phyloP scores from a whole-genome alignment of 2,329 filamentous ascomycete genomes.

The Diaporthe sp. region DNA sequence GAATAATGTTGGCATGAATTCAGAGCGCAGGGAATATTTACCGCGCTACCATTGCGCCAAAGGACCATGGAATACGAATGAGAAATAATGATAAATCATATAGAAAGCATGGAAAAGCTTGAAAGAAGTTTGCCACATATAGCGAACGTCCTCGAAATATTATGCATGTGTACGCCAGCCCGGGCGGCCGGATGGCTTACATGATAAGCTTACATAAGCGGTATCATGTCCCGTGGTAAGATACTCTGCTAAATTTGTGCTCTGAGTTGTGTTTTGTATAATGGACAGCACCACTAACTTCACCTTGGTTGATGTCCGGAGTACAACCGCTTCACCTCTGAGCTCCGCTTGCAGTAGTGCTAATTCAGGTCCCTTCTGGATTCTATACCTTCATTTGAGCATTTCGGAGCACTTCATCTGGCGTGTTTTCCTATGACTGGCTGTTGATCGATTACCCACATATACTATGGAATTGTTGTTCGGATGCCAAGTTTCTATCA shows the following conservation, averaged over 20 bases:
- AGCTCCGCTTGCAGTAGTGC: not conserved
- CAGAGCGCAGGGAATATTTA: not conserved
- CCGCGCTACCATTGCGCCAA: constrained; percentile 36
- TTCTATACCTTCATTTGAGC: not conserved
- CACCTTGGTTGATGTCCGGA: not conserved
- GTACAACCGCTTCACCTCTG: not conserved
- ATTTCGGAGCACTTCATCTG: not conserved
- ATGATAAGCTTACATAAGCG: not conserved
- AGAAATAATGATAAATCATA: accelerated
- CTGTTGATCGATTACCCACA: not conserved
- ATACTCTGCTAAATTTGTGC: not conserved
- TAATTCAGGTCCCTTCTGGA: not conserved
- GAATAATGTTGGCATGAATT: not conserved
- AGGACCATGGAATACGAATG: constrained; percentile 5
- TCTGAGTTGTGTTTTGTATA: not conserved
- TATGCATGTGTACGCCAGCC: not conserved
- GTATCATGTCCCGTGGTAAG: too few species aligned
- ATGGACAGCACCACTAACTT: not conserved
- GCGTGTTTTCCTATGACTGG: not conserved
- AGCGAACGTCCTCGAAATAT: not conserved
- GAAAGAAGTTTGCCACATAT: not conserved
- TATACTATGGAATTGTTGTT: not conserved
- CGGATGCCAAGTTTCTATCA: not conserved
- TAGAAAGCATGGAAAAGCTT: too few species aligned
- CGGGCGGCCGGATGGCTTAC: not conserved